Evolutionary conservation across 208 protist species (phyloP), one percentile per base, ranked within the genome.

Genomic region (Balamuthia mandrillaris): DNA sequence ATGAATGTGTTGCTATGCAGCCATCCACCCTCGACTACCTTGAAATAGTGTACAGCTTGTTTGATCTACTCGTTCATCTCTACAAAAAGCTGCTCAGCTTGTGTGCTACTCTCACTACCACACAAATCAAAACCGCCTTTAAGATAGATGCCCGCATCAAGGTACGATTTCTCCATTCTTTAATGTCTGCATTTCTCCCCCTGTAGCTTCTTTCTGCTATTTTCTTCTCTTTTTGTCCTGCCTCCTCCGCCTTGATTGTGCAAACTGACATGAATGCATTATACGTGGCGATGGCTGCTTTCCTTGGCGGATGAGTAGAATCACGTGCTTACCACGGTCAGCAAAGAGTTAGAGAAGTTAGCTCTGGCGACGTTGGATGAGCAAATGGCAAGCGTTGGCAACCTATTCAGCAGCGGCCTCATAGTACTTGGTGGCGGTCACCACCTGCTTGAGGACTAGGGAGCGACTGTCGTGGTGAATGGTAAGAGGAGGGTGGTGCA

Each of bases 81-180:
- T 78, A 78, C 45, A 78, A 78, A 47, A 78, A 78, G 68, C 58
- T 78, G n/a, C n/a, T n/a, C n/a, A n/a, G n/a, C 45, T 21, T 78
- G 39, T 41, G 45, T n/a, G 45, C 45, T 33, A 47, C 51, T 7
- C 14, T 78, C 44, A 78, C 9, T 21, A 51, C 68, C 37, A 41
- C 51, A 21, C 31, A 27, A 18, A 47, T 47, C 44, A 78, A 78
- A 47, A 56, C 27, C 68, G 58, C 58, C 68, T 24, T 56, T 31
- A 78, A 78, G 45, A 24, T 78, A 14, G 68, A 78, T 47, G 41
- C 68, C 18, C 68, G 68, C 51, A 58, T 78, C 45, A 78, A 78
- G 68, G 68, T 78, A 1, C 3, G 60, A 45, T 37, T 18, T 5
- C 33, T 5, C 60, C 5, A 29, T n/a, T 37, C 37, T 37, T 14